These are phyloP conservation scores for Scheffersomyces illinoinensis DNA, from an alignment of 1,139 yeast genomes.

Conservation along the genomic window DNA sequence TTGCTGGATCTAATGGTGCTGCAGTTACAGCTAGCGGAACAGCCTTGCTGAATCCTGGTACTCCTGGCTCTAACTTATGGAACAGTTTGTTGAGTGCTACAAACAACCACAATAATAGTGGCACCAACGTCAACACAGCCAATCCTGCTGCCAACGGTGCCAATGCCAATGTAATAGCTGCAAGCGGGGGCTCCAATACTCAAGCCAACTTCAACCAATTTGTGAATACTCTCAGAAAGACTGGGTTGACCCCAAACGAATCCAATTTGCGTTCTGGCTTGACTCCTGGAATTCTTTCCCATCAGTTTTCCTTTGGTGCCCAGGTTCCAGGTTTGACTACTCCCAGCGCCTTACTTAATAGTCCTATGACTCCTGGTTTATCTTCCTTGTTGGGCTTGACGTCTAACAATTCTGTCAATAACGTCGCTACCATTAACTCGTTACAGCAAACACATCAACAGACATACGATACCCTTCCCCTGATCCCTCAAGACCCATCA, in stretches of 20 bases:
- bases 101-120: constrained; percentile 14
- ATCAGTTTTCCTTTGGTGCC: constrained; percentile 18
- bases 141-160: background rate
- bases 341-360: constrained; percentile 42
- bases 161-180: constrained; percentile 6
- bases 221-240: constrained; percentile 39
- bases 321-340: constrained; percentile 45
- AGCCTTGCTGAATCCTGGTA: constrained; percentile 42
- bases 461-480: background rate
- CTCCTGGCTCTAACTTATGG: constrained; percentile 53
- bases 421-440: constrained; percentile 3
- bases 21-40: constrained; percentile 16
- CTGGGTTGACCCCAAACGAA: constrained; percentile 73
- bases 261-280: constrained; percentile 65
- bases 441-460: constrained; percentile 2
- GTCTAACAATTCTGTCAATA: constrained; percentile 26
- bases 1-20: constrained; percentile 15
- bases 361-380: constrained; percentile 47
- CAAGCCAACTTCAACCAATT: constrained; percentile 24
- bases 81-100: constrained; percentile 46
- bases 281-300: constrained; percentile 45
- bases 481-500: background rate
- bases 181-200: background rate
- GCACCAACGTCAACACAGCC: constrained; percentile 5
- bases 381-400: constrained; percentile 23